Evolutionary conservation across 495 filamentous ascomycete genomes (phyloP).

Genomic region (Halenospora varia): DNA sequence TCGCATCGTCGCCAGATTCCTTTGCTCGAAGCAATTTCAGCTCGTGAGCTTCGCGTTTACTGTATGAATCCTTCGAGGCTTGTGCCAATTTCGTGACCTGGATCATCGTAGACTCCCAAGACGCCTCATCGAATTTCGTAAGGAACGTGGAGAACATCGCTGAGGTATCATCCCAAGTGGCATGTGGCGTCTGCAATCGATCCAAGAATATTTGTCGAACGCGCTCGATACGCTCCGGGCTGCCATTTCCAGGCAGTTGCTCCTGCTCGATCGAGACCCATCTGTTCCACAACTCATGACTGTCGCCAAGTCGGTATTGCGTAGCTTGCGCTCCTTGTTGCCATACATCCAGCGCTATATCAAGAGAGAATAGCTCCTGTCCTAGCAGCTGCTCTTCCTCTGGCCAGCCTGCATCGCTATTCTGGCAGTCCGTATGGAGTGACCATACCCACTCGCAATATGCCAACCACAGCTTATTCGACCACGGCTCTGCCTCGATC

Average conservation of each 20-base stretch:
- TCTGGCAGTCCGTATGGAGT: slow-evolving; percentile 63
- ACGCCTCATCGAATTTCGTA: slow-evolving; percentile 66
- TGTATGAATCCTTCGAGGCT: slow-evolving; percentile 66
- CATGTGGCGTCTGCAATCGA: slow-evolving; percentile 75
- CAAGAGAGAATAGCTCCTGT: slow-evolving; percentile 74
- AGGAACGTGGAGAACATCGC: slow-evolving; percentile 78
- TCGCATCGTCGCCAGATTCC: slow-evolving; percentile 51
- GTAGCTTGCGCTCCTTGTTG: slow-evolving; percentile 72
- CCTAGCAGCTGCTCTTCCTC: slow-evolving; percentile 73
- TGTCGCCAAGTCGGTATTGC: slow-evolving; percentile 77
- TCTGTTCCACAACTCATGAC: slow-evolving; percentile 84
- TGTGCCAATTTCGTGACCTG: slow-evolving; percentile 59
- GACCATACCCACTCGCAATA: slow-evolving; percentile 86
- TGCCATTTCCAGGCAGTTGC: slow-evolving; percentile 48
- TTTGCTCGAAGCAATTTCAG: slow-evolving; percentile 55
- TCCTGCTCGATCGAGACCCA: slow-evolving; percentile 60
- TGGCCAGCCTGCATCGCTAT: slow-evolving; percentile 57
- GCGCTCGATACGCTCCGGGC: slow-evolving; percentile 54
- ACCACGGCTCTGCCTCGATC: slow-evolving; percentile 75
- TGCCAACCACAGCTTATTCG: slow-evolving; percentile 79
- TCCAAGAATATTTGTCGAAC: slow-evolving; percentile 67
- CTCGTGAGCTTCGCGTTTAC: slow-evolving; percentile 68
- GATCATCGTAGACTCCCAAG: slow-evolving; percentile 79
- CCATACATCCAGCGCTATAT: slow-evolving; percentile 74
- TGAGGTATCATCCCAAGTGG: slow-evolving; percentile 80